Conservation (phyloP, 768 basidiomycete genomes). For the Hypholoma sublateritium region DNA sequence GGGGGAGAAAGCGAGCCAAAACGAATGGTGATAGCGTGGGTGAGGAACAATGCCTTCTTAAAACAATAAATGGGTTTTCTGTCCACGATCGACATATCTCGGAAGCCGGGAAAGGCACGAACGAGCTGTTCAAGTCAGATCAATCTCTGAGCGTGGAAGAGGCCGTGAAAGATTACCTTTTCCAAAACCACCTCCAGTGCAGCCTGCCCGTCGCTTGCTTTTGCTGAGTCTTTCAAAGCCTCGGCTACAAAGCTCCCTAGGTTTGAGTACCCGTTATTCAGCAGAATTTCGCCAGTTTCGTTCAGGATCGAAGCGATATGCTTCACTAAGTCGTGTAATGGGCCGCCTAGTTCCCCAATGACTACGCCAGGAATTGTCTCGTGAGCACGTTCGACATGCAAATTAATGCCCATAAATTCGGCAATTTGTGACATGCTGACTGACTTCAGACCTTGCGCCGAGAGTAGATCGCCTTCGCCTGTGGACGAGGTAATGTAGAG, state of each 20-base stretch:
- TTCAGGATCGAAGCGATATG: slow-evolving; percentile 62
- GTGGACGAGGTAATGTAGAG: slow-evolving; percentile 66
- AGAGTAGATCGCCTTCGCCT: slow-evolving; percentile 58
- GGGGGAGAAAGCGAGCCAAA: slow-evolving; percentile 56
- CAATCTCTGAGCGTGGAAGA: no score
- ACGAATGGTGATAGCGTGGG: slow-evolving; percentile 66
- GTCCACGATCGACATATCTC: slow-evolving; percentile 70
- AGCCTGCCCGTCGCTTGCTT: slow-evolving; percentile 13
- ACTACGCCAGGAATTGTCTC: slow-evolving; percentile 65
- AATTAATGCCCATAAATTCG: slow-evolving; percentile 66
- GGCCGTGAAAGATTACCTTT: slow-evolving; percentile 41
- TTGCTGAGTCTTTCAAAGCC: slow-evolving; percentile 56
- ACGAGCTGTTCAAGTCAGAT: slow-evolving; percentile 52
- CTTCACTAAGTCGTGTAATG: slow-evolving; percentile 69
- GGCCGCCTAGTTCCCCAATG: slow-evolving; percentile 77
- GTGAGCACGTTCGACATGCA: slow-evolving; percentile 73
- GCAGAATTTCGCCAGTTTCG: slow-evolving; percentile 70
- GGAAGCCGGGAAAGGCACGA: slow-evolving; percentile 77
- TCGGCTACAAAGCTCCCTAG: slow-evolving; percentile 77
- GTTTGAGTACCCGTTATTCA: slow-evolving; percentile 59
- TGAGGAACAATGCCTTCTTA: slow-evolving; percentile 86
- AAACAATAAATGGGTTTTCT: slow-evolving; percentile 78
- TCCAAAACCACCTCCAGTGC: slow-evolving; percentile 60
- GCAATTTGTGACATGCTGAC: slow-evolving; percentile 61
- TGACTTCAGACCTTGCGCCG: slow-evolving; percentile 62